phyloP scores from a whole-genome alignment of 176 grass and related monocot genomes.

The Olyra latifolia region DNA sequence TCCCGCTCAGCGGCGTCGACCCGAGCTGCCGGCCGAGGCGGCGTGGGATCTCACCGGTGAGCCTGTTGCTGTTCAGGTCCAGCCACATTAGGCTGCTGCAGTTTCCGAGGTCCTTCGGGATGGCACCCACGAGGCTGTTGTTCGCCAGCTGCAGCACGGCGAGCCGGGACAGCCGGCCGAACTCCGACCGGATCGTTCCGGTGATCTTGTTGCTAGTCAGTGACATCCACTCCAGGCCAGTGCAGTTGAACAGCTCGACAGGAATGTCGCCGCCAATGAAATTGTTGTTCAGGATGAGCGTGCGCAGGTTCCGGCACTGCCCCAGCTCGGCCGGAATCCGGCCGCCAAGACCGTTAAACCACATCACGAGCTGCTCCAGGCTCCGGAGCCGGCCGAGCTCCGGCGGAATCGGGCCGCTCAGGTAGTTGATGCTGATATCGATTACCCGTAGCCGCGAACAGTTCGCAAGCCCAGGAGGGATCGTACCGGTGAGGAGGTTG shows the following conservation, averaged over 20 bases:
- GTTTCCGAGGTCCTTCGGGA: conserved; percentile 68
- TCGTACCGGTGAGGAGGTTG: conserved; percentile 63
- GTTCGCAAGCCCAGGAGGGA: conserved; percentile 62
- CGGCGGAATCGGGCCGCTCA: conserved; percentile 67
- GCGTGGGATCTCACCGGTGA: conserved; percentile 65
- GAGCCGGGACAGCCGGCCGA: conserved; percentile 68
- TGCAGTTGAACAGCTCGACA: conserved; percentile 70
- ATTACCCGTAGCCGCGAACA: conserved; percentile 68
- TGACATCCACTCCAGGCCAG: conserved; percentile 83
- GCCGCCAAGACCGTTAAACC: conserved; percentile 78
- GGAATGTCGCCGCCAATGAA: conserved; percentile 77
- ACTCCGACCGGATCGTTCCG: conserved; percentile 64
- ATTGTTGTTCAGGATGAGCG: conserved; percentile 94
- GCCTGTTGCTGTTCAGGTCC: conserved; percentile 80
- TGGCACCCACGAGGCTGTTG: conserved; percentile 69
- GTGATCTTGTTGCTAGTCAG: conserved; percentile 84
- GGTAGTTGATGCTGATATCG: conserved; percentile 94
- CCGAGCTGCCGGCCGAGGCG: conserved; percentile 80
- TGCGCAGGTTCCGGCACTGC: conserved; percentile 68
- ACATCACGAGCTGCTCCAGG: conserved; percentile 80
- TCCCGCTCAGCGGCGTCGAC: conserved; percentile 68
- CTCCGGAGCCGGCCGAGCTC: conserved; percentile 61
- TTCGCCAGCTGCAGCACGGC: conserved; percentile 89
- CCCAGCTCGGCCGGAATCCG: conserved; percentile 72
- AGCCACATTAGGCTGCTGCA: conserved; percentile 96